These are phyloP conservation scores for Leccinum obscurum DNA, from an alignment of 768 basidiomycete species.

Conservation along the genomic window DNA sequence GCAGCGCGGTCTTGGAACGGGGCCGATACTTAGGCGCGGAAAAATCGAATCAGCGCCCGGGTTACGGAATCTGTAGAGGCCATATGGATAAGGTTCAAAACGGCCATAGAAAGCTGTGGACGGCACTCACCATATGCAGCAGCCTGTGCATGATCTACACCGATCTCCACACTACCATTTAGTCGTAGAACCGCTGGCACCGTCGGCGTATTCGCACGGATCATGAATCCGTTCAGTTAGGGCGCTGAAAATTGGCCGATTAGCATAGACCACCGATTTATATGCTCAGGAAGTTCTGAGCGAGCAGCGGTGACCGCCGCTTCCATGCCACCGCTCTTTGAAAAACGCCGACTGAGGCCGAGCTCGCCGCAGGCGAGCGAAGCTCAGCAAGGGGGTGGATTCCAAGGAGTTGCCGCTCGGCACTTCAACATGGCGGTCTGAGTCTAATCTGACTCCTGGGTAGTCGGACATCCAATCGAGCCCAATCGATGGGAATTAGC, in stretches of 20 bases:
- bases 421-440: no score
- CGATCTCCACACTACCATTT: background rate
- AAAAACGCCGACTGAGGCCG: background rate
- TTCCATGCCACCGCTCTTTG: background rate
- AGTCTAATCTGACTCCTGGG: no score
- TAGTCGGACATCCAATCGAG: no score
- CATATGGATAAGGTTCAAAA: background rate
- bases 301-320: no score
- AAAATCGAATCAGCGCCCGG: background rate
- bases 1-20: background rate
- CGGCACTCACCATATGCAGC: background rate
- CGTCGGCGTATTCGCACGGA: background rate
- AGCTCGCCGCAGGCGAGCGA: no score
- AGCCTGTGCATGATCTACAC: background rate
- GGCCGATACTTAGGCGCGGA: background rate
- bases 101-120: conserved; percentile 4
- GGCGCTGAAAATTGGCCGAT: background rate
- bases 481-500: no score
- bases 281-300: background rate
- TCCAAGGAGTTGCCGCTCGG: no score
- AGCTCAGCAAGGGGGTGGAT: no score
- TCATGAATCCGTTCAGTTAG: background rate
- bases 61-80: background rate
- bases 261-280: background rate
- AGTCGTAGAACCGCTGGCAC: background rate